phyloP scores from a whole-genome alignment of 2,329 filamentous ascomycete species.

The Capronia americana region DNA sequence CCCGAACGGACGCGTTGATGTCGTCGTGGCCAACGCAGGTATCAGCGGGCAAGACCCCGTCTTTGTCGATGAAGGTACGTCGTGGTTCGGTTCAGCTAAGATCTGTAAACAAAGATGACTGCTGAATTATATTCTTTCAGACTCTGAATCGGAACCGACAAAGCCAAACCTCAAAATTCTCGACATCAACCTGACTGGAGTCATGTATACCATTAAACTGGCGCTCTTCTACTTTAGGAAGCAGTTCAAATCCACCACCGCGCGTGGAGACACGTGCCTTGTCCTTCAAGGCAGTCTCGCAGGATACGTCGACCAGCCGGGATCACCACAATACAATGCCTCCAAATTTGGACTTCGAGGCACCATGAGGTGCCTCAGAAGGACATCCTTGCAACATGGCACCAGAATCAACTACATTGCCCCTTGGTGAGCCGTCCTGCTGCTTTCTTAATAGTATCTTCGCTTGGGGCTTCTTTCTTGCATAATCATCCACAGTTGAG shows the following conservation, averaged over 20 bases:
- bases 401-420: conserved; percentile 58
- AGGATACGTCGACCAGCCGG: conserved; percentile 4
- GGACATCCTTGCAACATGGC: conserved; percentile 47
- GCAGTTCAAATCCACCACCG: conserved; percentile 19
- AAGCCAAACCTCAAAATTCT: conserved; percentile 44
- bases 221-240: conserved; percentile 46
- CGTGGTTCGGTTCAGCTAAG: neutral
- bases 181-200: conserved; percentile 44
- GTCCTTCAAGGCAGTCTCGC: neutral
- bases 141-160: neutral
- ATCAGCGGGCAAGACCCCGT: neutral
- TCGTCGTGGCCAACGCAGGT: neutral
- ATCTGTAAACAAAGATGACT: neutral
- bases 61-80: neutral
- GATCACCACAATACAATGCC: conserved; percentile 49
- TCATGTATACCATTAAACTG: conserved; percentile 47
- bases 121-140: neutral
- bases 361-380: conserved; percentile 51
- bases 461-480: neutral
- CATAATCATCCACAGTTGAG: no score
- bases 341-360: conserved; percentile 55
- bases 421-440: conserved; percentile 48
- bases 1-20: neutral
- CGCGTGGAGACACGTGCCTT: neutral
- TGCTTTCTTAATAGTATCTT: neutral